Evolutionary conservation across 495 filamentous ascomycete species (phyloP).

Genomic region (Daldinia vernicosa): DNA sequence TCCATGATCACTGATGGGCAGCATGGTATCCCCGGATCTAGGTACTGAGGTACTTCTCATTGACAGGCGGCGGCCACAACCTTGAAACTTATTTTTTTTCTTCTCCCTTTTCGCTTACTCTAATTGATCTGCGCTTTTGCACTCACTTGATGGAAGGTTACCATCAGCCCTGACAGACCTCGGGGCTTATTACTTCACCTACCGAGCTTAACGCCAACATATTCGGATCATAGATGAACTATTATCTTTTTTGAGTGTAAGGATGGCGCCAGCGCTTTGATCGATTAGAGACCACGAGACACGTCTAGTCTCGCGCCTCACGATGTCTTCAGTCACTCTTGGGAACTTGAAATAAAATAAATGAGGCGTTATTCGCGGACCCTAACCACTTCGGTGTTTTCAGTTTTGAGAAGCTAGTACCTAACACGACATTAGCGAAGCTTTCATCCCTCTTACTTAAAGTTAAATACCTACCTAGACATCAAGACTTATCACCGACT

Average conservation of each 20-base stretch:
- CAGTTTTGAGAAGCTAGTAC: background rate
- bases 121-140: slow-evolving; percentile 5
- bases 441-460: background rate
- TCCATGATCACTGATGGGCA: slow-evolving; percentile 31
- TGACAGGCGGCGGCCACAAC: slow-evolving; percentile 7
- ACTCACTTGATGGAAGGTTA: slow-evolving; percentile 18
- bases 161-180: slow-evolving; percentile 33
- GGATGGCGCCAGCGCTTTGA: slow-evolving; percentile 9
- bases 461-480: slow-evolving; percentile 2
- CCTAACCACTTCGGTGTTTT: background rate
- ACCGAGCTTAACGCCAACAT: slow-evolving; percentile 16
- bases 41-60: slow-evolving; percentile 25
- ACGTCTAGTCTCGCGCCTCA: background rate
- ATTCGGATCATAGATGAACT: slow-evolving; percentile 11
- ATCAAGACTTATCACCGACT: background rate
- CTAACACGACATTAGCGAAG: slow-evolving; percentile 9
- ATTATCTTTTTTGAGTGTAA: slow-evolving; percentile 13
- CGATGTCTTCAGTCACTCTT: background rate
- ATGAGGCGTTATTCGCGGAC: slow-evolving; percentile 1
- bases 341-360: background rate
- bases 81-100: slow-evolving; percentile 4
- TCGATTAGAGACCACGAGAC: slow-evolving; percentile 10
- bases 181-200: slow-evolving; percentile 38
- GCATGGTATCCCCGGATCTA: slow-evolving; percentile 43
- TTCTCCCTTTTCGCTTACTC: slow-evolving; percentile 22